Percentiles rank a stretch among this genome's conserved stretches.
phyloP scores from a whole-genome alignment of 768 basidiomycete genomes.

The Amanita muscaria region DNA sequence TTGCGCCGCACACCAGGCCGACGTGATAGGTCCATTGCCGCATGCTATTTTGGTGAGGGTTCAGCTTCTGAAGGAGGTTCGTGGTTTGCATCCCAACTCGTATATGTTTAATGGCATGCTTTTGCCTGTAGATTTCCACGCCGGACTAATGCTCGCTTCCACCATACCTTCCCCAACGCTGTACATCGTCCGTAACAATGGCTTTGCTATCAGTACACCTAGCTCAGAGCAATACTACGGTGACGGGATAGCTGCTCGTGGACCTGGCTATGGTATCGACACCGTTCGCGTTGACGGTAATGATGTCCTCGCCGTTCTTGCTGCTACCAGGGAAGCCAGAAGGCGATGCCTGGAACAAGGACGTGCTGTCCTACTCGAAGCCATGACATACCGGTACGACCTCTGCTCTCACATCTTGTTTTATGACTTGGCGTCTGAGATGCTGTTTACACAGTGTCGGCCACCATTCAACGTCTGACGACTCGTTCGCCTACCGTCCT shows the following conservation, averaged over 20 bases:
- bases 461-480: conserved; percentile 94
- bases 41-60: conserved; percentile 90
- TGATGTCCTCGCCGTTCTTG: conserved; percentile 78
- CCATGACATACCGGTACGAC: conserved; percentile 79
- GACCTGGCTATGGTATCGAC: conserved; percentile 87
- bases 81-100: conserved; percentile 9
- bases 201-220: conserved; percentile 93
- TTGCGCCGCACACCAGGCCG: conserved; percentile 69
- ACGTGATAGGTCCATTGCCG: conserved; percentile 66
- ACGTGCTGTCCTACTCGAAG: conserved; percentile 78
- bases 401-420: conserved; percentile 3
- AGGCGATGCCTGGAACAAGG: conserved; percentile 65
- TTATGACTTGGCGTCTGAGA: not conserved
- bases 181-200: conserved; percentile 76
- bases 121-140: conserved; percentile 68
- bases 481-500: conserved; percentile 88
- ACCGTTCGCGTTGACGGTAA: conserved; percentile 93
- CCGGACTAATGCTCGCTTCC: conserved; percentile 74
- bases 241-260: conserved; percentile 87
- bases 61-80: conserved; percentile 82
- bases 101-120: conserved; percentile 8
- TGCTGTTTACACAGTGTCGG: conserved; percentile 48
- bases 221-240: conserved; percentile 84
- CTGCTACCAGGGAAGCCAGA: conserved; percentile 64
- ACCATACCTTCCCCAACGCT: conserved; percentile 67